Conservation (phyloP, 2,329 filamentous ascomycete genomes). For the Scedosporium aurantiacum region DNA sequence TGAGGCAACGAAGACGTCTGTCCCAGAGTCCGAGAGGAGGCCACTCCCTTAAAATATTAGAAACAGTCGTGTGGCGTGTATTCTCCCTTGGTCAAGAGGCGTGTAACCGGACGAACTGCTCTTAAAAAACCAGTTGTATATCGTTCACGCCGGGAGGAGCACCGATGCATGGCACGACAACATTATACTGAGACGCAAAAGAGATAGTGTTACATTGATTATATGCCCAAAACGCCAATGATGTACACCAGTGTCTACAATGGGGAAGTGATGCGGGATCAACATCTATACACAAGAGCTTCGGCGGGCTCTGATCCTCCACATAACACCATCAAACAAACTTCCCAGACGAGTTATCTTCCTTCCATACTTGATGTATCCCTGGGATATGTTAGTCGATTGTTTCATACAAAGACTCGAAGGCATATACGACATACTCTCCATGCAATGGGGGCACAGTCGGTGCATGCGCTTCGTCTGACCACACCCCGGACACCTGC, state of each 20-base stretch:
- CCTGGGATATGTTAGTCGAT: conserved; percentile 7
- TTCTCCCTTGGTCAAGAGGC: too few species aligned
- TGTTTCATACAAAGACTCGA: too few species aligned
- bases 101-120: too few species aligned
- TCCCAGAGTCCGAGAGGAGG: too few species aligned
- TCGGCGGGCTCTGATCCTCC: neutral
- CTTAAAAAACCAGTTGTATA: too few species aligned
- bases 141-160: too few species aligned
- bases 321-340: conserved; percentile 5
- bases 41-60: too few species aligned
- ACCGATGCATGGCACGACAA: too few species aligned
- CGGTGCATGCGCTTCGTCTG: conserved; percentile 79
- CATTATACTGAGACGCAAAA: neutral
- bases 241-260: conserved; percentile 6
- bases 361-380: conserved; percentile 12
- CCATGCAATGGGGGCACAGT: conserved; percentile 76
- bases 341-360: conserved; percentile 11
- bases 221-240: conserved; percentile 7
- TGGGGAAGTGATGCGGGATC: neutral
- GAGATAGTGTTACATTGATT: conserved; percentile 3
- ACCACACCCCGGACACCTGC: conserved; percentile 83
- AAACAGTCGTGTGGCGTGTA: too few species aligned
- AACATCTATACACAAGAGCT: neutral
- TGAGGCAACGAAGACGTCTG: too few species aligned
- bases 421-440: conserved; percentile 46